Evolutionary conservation across 495 filamentous ascomycete genomes (phyloP), one percentile per base, ranked within the genome.

Genomic region (Chlorociboria aeruginascens): DNA sequence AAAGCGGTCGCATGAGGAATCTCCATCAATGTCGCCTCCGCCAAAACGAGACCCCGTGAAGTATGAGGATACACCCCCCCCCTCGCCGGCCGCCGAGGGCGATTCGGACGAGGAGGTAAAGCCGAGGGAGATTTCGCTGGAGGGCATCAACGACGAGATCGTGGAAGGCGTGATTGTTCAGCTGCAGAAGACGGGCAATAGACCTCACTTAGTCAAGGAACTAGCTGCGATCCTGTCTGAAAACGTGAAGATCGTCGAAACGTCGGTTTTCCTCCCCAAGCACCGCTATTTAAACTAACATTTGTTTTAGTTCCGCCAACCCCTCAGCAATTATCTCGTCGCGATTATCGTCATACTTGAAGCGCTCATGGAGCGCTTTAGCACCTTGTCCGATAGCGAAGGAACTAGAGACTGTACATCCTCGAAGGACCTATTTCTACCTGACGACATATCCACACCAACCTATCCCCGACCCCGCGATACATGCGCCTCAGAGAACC

Each of bases 251-350:
- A 85, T 82, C 54, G 87, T 98, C 54, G 83, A 92, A 69, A 92
- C 86, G 92, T 96, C 77, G 56, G 88, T 72, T 42, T 13, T 48
- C 31, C 31, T 2, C 33, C 43, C 40, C 37, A 9, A 28, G 7
- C 11, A 2, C 29, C 10, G 17, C 36, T 28, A 50, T 51, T 35
- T 66, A 74, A 55, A 73, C 68, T 53, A 20, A 41, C 31, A 14
- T 47, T 49, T n/a, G n/a, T 25, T 41, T 12, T 62, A 98, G 92
- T 63, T 96, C 92, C 45, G 88, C 90, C 20, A 98, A 98, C 63
- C 92, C 89, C 25, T 82, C 83, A 57, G 90, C 92, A 41, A 85
- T 98, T 56, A 85, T 98, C 52, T 94, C 90, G 6, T 96, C 93
- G 31, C 83, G 92, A 52, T 70, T 98, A 45, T 80, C 87, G 20